Base-by-base conservation (phyloP, 2,329 filamentous ascomycete species). In the Microcera coccophila region DNA sequence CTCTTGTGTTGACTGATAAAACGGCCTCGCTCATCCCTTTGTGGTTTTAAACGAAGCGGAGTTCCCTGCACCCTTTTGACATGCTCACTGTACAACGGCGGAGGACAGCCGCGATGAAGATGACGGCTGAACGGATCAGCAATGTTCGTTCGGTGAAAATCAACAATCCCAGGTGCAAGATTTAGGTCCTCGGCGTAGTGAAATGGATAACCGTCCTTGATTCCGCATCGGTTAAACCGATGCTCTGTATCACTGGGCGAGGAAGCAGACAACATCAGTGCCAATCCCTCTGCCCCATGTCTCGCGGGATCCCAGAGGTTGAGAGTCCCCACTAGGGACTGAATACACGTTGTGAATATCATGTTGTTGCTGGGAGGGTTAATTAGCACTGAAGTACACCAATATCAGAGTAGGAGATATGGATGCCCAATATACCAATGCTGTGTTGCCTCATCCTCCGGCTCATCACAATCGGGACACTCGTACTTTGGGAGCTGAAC, bases 221-320 rank as follows among this genome's bases (percentile, higher is more conserved):
- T 42, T 31, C 47, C 44, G 22, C 38, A 42, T 40, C 24, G 35
- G 38, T 26, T 36, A 26, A 42, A 47, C 34, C 47, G 41, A 45
- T 50, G 47, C 38, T 47, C 39, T 26, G 44, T 38, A 38, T 50
- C 47, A 35, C 44, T 46, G 31, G 47, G 44, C 39, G 47, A 50
- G 36, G 35, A 47, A 38, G 44, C 41, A 36, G 47, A 48, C 35
- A 50, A 26, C 41, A 47, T 50, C 31, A 47, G 34, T 38, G 18
- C 24, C 41, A 50, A 22, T 36, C 47, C 47, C 36, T 44, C 37
- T 38, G 35, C 19, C 41, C 47, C 44, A 40, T 50, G 47, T 31
- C 38, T 47, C 24, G 32, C 28, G 33, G 47, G 47, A 39, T 49
- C 40, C 47, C 47, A 49, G 34, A 41, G 43, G 38, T 44, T 43